Evolutionary conservation across 768 basidiomycete genomes (phyloP).

Genomic region (Trametes gibbosa): DNA sequence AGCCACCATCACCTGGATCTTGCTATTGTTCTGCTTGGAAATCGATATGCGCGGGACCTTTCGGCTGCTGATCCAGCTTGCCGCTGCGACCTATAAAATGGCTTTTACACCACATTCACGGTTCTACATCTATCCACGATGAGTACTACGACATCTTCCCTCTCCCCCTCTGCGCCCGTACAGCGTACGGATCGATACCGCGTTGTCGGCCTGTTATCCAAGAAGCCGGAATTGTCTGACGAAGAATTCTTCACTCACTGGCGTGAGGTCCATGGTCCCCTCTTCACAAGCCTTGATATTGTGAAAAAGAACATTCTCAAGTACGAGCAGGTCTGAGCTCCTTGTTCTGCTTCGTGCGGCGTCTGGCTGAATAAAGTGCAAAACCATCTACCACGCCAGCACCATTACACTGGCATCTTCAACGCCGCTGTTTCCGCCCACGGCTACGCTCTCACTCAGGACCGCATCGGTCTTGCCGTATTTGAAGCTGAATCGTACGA

Average conservation of each 20-base stretch:
- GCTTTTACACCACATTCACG: background rate
- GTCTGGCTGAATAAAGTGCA: too few relatives aligned
- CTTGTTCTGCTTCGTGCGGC: background rate
- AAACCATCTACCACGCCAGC: background rate
- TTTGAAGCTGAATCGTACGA: constrained; percentile 35
- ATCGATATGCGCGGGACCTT: too few relatives aligned
- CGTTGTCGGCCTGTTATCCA: constrained; percentile 1
- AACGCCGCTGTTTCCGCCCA: constrained; percentile 9
- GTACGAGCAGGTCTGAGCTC: constrained; percentile 7
- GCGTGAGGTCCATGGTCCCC: constrained; percentile 8
- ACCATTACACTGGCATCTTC: constrained; percentile 13
- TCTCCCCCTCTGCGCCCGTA: background rate
- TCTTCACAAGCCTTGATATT: constrained; percentile 10
- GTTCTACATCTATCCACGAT: background rate
- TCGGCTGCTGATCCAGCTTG: too few relatives aligned
- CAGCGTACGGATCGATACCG: constrained; percentile 1
- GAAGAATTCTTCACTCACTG: constrained; percentile 12
- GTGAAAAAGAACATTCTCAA: constrained; percentile 10
- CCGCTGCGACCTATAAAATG: background rate
- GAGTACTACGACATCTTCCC: background rate
- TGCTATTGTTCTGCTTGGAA: too few relatives aligned
- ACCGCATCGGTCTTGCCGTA: constrained; percentile 32
- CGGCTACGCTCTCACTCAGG: constrained; percentile 14
- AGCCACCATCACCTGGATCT: too few relatives aligned
- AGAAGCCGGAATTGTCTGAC: constrained; percentile 6